phyloP scores from a whole-genome alignment of 768 basidiomycete genomes.

The Tylopilus balloui region DNA sequence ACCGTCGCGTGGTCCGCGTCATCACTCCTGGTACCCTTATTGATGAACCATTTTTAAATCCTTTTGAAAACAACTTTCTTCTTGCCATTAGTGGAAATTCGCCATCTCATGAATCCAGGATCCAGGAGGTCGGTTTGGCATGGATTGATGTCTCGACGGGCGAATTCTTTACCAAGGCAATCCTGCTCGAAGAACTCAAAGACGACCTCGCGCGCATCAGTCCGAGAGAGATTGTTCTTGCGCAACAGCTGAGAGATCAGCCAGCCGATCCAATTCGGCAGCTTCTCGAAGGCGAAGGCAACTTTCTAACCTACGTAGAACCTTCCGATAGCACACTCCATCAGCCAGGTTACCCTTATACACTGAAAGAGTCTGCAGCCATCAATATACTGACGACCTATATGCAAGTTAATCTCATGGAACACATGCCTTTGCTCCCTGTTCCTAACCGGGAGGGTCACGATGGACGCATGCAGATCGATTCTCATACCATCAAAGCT shows the following conservation, averaged over 20 bases:
- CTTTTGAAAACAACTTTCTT: conserved; percentile 86
- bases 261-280: conserved; percentile 44
- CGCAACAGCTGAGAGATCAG: conserved; percentile 35
- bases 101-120: neutral
- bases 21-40: conserved; percentile 94
- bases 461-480: conserved; percentile 76
- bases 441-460: conserved; percentile 53
- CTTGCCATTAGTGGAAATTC: conserved; percentile 50
- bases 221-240: conserved; percentile 80
- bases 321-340: neutral
- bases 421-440: conserved; percentile 67
- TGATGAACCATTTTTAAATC: conserved; percentile 84
- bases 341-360: conserved; percentile 10
- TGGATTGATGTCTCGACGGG: conserved; percentile 96
- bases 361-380: conserved; percentile 48
- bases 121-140: conserved; percentile 58
- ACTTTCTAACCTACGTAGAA: conserved; percentile 48
- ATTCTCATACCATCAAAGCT: conserved; percentile 84
- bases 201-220: conserved; percentile 80
- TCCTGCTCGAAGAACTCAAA: conserved; percentile 50
- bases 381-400: conserved; percentile 60
- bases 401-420: conserved; percentile 64
- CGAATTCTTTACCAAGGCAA: conserved; percentile 78
- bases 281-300: conserved; percentile 50
- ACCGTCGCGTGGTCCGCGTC: conserved; percentile 79